A percentile compares a stretch with the other conserved stretches of the same genome.
Evolutionary conservation across 768 basidiomycete species (phyloP).

Genomic region (Trametes sanguinea): DNA sequence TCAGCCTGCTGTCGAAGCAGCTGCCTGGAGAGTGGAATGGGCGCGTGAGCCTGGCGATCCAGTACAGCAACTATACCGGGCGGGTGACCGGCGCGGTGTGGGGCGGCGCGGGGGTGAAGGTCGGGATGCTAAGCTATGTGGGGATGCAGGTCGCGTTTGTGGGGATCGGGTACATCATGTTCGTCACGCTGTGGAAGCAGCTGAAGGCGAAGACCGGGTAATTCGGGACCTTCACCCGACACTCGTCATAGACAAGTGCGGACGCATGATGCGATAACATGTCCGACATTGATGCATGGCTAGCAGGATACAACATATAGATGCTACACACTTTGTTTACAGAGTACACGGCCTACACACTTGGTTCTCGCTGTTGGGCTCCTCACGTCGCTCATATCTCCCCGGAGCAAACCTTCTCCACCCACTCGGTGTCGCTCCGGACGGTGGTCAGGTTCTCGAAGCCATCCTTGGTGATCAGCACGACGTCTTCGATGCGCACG

Average conservation of each 20-base stretch:
- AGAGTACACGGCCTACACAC: too few relatives aligned
- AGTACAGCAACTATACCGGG: constrained; percentile 71
- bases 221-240: not conserved
- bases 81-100: constrained; percentile 66
- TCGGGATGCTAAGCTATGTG: constrained; percentile 63
- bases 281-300: not conserved
- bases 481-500: constrained; percentile 91
- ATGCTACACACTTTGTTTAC: too few relatives aligned
- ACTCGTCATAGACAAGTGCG: too few relatives aligned
- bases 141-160: constrained; percentile 63
- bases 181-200: constrained; percentile 58
- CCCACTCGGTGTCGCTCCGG: constrained; percentile 76
- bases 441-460: constrained; percentile 87
- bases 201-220: constrained; percentile 55
- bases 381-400: constrained; percentile 30
- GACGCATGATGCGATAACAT: not conserved
- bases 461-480: constrained; percentile 73
- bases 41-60: constrained; percentile 58
- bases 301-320: not conserved
- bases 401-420: constrained; percentile 84
- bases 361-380: too few relatives aligned
- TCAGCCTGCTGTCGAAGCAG: constrained; percentile 69
- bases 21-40: constrained; percentile 64
- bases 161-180: constrained; percentile 57
- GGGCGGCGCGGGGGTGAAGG: constrained; percentile 60